These are phyloP conservation scores for Leccinum solheimii DNA, from an alignment of 1,284 basidiomycete genomes.

Conservation along the genomic window DNA sequence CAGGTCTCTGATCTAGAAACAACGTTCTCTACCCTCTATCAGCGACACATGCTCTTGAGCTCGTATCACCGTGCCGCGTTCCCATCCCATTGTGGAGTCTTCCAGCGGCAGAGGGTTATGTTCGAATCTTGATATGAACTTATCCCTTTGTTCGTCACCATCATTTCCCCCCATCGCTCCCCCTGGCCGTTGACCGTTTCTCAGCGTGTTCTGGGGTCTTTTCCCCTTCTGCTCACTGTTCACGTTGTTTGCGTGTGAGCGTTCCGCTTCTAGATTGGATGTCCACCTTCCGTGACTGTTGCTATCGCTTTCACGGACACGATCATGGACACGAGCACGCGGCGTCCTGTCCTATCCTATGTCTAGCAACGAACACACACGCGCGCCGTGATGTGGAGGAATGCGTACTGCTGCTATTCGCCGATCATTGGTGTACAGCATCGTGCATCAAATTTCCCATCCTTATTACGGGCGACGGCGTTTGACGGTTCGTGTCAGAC, in stretches of 20 bases:
- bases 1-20: not conserved
- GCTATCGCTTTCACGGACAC: not conserved
- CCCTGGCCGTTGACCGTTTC: not conserved
- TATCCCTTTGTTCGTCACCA: not conserved
- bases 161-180: not conserved
- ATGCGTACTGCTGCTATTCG: not conserved
- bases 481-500: not conserved
- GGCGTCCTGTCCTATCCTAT: not conserved
- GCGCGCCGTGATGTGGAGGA: not conserved
- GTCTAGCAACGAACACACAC: slow-evolving; percentile 1
- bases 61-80: not conserved
- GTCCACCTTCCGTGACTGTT: not conserved
- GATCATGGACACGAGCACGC: not conserved
- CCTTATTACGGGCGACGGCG: not conserved
- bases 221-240: not conserved
- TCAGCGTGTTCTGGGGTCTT: not conserved
- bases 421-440: not conserved
- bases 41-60: not conserved
- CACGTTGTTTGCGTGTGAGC: slow-evolving; percentile 1
- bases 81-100: not conserved
- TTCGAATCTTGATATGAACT: not conserved
- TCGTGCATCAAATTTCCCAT: not conserved
- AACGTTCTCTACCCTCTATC: slow-evolving; percentile 3
- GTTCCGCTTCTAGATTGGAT: not conserved
- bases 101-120: not conserved